phyloP scores from a whole-genome alignment of 73 alveolate species.

The Tetrahymena malaccensis region DNA sequence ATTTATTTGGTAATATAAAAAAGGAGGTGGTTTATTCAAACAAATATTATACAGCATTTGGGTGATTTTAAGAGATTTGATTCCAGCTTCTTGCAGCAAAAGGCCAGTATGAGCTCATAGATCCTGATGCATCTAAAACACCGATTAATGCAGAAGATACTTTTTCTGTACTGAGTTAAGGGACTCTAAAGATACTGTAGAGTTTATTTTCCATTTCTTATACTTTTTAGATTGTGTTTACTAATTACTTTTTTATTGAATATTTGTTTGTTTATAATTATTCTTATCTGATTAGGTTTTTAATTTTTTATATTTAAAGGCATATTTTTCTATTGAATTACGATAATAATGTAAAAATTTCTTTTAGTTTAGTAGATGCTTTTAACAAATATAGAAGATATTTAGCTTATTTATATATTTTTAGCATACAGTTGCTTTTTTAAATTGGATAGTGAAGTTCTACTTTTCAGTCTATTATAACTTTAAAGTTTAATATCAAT shows the following conservation, averaged over 20 bases:
- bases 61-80: not conserved
- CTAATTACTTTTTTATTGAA: not conserved
- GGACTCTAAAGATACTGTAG: not conserved
- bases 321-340: not conserved
- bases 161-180: not conserved
- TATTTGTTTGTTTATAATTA: not conserved
- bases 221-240: not conserved
- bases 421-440: not conserved
- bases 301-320: not conserved
- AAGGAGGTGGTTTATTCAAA: not conserved
- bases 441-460: not conserved
- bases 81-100: not conserved
- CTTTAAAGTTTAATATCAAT: no score
- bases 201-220: not conserved
- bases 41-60: not conserved
- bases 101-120: conserved; percentile 8
- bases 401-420: no score
- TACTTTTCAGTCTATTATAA: not conserved
- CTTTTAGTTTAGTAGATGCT: not conserved
- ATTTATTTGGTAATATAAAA: not conserved
- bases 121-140: conserved; percentile 26
- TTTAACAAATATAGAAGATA: not conserved
- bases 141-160: not conserved
- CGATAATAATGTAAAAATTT: not conserved
- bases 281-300: not conserved